Conservation (phyloP, 2,329 filamentous ascomycete species). For the Dothistroma septosporum region DNA sequence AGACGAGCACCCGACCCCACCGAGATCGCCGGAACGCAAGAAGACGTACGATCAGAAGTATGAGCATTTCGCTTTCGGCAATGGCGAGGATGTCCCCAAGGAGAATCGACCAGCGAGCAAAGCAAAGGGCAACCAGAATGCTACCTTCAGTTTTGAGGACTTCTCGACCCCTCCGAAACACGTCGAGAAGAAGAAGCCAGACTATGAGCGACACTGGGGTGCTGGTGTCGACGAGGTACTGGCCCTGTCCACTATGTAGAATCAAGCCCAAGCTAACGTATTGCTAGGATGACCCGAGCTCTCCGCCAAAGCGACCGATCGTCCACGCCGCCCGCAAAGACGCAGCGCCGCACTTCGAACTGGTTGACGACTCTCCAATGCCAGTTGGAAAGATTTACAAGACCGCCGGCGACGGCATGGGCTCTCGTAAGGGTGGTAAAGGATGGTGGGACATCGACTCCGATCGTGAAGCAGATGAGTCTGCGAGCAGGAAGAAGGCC, state of each 20-base stretch:
- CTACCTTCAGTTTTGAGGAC: slow-evolving; percentile 85
- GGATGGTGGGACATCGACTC: slow-evolving; percentile 58
- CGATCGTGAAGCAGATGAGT: slow-evolving; percentile 56
- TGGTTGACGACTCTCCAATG: slow-evolving; percentile 67
- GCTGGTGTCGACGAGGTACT: slow-evolving; percentile 67
- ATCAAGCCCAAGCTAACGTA: slow-evolving; percentile 7
- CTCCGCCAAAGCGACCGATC: slow-evolving; percentile 56
- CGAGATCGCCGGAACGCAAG: slow-evolving; percentile 40
- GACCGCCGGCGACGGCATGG: slow-evolving; percentile 60
- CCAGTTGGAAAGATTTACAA: slow-evolving; percentile 33
- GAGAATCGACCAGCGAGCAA: slow-evolving; percentile 28
- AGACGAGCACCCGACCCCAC: slow-evolving; percentile 43
- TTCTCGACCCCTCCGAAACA: slow-evolving; percentile 79
- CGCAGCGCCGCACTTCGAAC: slow-evolving; percentile 76
- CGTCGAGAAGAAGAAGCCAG: slow-evolving; percentile 57
- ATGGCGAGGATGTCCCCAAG: slow-evolving; percentile 50
- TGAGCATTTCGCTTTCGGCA: slow-evolving; percentile 78
- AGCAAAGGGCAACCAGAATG: slow-evolving; percentile 42
- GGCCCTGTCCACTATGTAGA: slow-evolving; percentile 18
- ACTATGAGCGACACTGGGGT: slow-evolving; percentile 69
- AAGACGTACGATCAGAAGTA: slow-evolving; percentile 75
- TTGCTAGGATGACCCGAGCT: slow-evolving; percentile 52
- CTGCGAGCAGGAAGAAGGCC: slow-evolving; percentile 49
- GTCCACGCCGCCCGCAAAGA: slow-evolving; percentile 70
- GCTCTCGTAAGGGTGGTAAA: slow-evolving; percentile 24